Evolutionary conservation across 345 rosid species (phyloP).

Genomic region (Ceriops decandra): DNA sequence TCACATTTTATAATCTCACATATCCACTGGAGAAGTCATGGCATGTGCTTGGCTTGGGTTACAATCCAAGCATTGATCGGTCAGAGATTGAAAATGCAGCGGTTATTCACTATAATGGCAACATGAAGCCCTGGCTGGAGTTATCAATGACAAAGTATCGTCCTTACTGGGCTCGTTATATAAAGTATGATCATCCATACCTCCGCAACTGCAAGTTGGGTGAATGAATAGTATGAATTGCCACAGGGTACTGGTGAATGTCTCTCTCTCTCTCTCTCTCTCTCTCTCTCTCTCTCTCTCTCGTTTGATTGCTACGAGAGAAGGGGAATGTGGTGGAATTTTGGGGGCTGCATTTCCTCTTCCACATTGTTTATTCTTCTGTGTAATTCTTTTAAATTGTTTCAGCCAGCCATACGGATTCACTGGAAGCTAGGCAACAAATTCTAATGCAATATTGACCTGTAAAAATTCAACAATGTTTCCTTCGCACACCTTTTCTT

Average conservation of each 20-base stretch:
- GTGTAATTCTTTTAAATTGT: slow-evolving; percentile 44
- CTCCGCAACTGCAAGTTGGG: slow-evolving; percentile 71
- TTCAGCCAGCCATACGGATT: slow-evolving; percentile 10
- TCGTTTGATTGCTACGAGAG: slow-evolving; percentile 17
- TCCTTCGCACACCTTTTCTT: not conserved
- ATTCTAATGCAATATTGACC: slow-evolving; percentile 21
- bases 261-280: slow-evolving; percentile 12
- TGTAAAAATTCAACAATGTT: slow-evolving; percentile 17
- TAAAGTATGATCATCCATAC: slow-evolving; percentile 87
- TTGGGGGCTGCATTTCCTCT: slow-evolving; percentile 22
- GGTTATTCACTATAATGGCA: slow-evolving; percentile 93
- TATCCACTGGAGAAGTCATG: slow-evolving; percentile 88
- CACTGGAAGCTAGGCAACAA: slow-evolving; percentile 21
- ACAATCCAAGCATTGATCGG: slow-evolving; percentile 78
- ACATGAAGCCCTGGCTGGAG: slow-evolving; percentile 99
- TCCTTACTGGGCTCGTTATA: slow-evolving; percentile 81
- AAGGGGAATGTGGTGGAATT: slow-evolving; percentile 20
- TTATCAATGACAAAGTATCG: slow-evolving; percentile 93
- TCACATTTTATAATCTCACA: slow-evolving; percentile 83
- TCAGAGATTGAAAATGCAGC: slow-evolving; percentile 88
- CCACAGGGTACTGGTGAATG: slow-evolving; percentile 11
- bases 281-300: slow-evolving; percentile 1
- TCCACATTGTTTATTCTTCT: slow-evolving; percentile 37
- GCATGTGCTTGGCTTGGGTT: slow-evolving; percentile 98
- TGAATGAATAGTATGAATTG: slow-evolving; percentile 34